Base-by-base conservation (phyloP, 2,329 filamentous ascomycete species). In the Pseudogymnoascus sp. region DNA sequence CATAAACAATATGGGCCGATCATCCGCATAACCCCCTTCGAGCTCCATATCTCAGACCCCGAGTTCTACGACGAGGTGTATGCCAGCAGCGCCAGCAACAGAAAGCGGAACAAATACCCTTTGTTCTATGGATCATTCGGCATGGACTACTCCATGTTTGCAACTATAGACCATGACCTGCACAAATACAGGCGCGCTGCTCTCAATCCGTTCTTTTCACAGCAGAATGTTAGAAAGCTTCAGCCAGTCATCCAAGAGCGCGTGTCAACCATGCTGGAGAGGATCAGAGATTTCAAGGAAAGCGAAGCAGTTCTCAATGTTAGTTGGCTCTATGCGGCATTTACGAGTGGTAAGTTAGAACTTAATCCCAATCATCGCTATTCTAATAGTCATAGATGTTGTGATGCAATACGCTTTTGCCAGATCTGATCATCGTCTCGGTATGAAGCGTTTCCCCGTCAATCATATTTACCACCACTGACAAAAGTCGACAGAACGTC, bases 1-100 rank as follows among this genome's bases (percentile, higher is more conserved):
- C 78, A 80, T 67, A 68, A 75, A 45, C 66, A 70, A 66, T 80
- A 79, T 63, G 78, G 78, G 4, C 72, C 73, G 0, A 73, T 76
- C 16, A 66, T 75, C 36, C 68, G 73, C 3, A 71, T 75, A 62
- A 74, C 70, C 26, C 71, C 74, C 1, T 74, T 74, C 69, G 77
- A 79, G 65, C 70, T 79, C n/a, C 73, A 78, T 63, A 47, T 68
- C 7, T 42, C 64, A 6, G 63, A 67, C 18, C 64, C 68, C 0
- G 61, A 66, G 3, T 69, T 66, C 64, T 70, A 68, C 39, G 68
- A 70, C 18, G 62, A 65, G 29, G 36, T 70, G 1, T 69, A 70
- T 21, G 59, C 59, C 14, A 61, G 59, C 39, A 66, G 64, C 11
- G 62, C 61, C 4, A 40, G 12, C 7, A 42, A 42, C 14, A 11